Conservation (phyloP, 495 filamentous ascomycete species). For the Entonaema liquescens region DNA sequence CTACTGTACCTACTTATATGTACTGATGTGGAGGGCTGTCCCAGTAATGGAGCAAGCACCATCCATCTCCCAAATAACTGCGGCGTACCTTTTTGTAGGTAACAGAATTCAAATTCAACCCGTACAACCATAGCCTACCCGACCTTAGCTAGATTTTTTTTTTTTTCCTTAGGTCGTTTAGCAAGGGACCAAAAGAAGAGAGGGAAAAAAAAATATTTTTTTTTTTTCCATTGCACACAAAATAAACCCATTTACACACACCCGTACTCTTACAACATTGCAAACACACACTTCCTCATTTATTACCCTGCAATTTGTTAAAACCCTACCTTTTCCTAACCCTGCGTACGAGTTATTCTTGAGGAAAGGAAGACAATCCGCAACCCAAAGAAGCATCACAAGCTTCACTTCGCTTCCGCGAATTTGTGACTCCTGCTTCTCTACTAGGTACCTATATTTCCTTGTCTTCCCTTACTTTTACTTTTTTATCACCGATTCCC, state of each 20-base stretch:
- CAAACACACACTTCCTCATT: constrained; percentile 32
- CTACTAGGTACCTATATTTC: constrained; percentile 6
- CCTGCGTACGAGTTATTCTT: constrained; percentile 23
- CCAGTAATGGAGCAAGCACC: constrained; percentile 11
- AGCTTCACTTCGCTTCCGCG: constrained; percentile 18
- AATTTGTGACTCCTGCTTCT: constrained; percentile 28
- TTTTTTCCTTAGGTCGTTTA: constrained; percentile 36
- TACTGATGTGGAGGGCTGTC: constrained; percentile 1
- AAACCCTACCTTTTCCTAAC: constrained; percentile 18
- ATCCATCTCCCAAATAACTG: constrained; percentile 12
- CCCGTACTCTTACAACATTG: constrained; percentile 21
- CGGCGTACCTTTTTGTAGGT: constrained; percentile 24
- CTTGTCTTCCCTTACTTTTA: constrained; percentile 38
- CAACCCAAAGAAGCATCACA: constrained; percentile 18
- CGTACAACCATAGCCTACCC: constrained; percentile 31
- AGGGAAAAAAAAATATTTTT: constrained; percentile 9
- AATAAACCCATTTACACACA: constrained; percentile 31
- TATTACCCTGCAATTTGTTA: constrained; percentile 35
- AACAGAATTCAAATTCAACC: constrained; percentile 21
- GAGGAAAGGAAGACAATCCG: constrained; percentile 19
- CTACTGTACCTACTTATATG: neutral
- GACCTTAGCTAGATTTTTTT: constrained; percentile 33
- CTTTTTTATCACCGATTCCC: neutral
- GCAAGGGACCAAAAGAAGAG: constrained; percentile 21
- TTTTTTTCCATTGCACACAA: constrained; percentile 39